Percentiles rank a stretch among this genome's conserved stretches.
Evolutionary conservation across 805 yeast genomes (phyloP).

Genomic region (Wickerhamomyces chambardii): DNA sequence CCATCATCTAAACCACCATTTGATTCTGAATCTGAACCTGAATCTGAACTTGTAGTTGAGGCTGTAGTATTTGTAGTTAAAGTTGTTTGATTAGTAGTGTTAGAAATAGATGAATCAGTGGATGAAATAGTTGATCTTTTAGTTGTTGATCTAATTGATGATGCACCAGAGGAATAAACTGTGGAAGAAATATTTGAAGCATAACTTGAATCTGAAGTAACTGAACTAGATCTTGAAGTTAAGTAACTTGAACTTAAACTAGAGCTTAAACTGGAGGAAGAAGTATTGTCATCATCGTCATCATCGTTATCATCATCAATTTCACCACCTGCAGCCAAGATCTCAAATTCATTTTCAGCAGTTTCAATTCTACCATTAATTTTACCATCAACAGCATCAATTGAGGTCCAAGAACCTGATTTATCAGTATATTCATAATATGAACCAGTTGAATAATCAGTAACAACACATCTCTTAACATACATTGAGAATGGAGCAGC

Average conservation of each 20-base stretch:
- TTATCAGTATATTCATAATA: constrained; percentile 46
- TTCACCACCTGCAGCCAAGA: constrained; percentile 24
- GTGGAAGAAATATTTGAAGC: constrained; percentile 2
- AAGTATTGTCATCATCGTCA: constrained; percentile 14
- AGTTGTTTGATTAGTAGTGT: constrained; percentile 2
- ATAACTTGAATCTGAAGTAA: constrained; percentile 1
- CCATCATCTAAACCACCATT: constrained; percentile 5
- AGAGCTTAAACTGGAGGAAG: background rate
- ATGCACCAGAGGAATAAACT: no score
- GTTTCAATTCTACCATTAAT: constrained; percentile 48
- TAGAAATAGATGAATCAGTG: constrained; percentile 3
- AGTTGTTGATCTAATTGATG: no score
- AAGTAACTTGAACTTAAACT: constrained; percentile 5
- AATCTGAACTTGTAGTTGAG: constrained; percentile 1
- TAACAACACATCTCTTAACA: constrained; percentile 49
- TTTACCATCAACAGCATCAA: constrained; percentile 44
- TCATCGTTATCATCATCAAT: constrained; percentile 15
- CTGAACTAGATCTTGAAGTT: background rate
- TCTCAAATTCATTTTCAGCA: constrained; percentile 34
- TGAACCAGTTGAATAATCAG: constrained; percentile 61
- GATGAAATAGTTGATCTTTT: constrained; percentile 6
- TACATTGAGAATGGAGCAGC: constrained; percentile 63
- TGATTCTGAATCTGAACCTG: constrained; percentile 3
- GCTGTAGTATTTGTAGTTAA: background rate
- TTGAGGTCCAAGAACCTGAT: constrained; percentile 53